phyloP scores from a whole-genome alignment of 306 rosid species.

The Malus sylvestris region DNA sequence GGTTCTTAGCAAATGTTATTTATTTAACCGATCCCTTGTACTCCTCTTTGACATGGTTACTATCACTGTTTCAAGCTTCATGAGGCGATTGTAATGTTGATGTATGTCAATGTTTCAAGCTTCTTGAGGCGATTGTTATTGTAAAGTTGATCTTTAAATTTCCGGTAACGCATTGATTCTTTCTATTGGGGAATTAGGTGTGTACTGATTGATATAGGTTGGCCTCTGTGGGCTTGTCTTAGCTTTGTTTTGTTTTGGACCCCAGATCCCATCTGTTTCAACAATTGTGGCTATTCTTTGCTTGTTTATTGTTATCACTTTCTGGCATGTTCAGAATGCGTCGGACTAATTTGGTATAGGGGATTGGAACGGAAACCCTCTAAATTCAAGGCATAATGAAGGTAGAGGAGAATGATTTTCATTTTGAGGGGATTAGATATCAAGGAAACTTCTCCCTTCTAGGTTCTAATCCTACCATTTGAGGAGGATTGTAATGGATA shows the following conservation, averaged over 20 bases:
- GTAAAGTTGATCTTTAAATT: not conserved
- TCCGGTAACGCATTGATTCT: not conserved
- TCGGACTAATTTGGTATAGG: not conserved
- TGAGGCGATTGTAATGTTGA: not conserved
- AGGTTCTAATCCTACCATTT: not conserved
- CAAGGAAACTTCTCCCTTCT: not conserved
- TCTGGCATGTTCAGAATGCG: not conserved
- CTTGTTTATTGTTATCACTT: not conserved
- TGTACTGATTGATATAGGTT: no score
- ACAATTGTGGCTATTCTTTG: no score
- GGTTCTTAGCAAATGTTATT: not conserved
- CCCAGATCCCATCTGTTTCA: no score
- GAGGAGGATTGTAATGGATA: not conserved
- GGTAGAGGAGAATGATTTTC: not conserved
- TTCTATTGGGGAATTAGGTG: not conserved
- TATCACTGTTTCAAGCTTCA: not conserved
- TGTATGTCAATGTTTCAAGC: no score
- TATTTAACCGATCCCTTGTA: not conserved
- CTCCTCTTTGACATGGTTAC: not conserved
- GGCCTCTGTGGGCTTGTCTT: no score
- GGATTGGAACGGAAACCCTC: not conserved
- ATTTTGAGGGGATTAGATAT: not conserved
- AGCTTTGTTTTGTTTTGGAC: no score
- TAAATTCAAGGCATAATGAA: not conserved
- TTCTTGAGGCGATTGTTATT: not conserved